A percentile compares a stretch with the other conserved stretches of the same genome.
Evolutionary conservation across 441 rosid species (phyloP).

Genomic region (Bruguiera hainesii): DNA sequence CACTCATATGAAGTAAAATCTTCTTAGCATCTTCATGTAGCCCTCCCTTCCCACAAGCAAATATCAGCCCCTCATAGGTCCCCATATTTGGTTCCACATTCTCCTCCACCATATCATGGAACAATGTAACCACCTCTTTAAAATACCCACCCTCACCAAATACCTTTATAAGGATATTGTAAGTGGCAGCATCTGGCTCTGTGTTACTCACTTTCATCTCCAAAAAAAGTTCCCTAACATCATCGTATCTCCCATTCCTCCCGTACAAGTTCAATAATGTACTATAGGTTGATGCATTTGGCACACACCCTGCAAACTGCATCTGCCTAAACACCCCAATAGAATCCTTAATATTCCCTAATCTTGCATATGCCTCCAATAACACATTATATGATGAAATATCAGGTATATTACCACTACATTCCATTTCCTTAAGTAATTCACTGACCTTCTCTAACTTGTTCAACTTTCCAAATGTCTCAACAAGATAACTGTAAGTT

Average conservation of each 20-base stretch:
- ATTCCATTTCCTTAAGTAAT: constrained; percentile 74
- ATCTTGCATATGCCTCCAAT: constrained; percentile 67
- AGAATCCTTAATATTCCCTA: constrained; percentile 72
- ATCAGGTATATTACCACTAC: constrained; percentile 77
- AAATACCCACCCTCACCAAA: constrained; percentile 98
- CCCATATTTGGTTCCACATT: constrained; percentile 84
- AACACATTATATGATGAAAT: constrained; percentile 74
- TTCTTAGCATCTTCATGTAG: constrained; percentile 75
- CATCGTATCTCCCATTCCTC: constrained; percentile 68
- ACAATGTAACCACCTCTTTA: constrained; percentile 93
- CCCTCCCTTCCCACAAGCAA: constrained; percentile 94
- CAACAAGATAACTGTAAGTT: constrained; percentile 70
- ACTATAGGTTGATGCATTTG: constrained; percentile 71
- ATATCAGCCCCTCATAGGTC: constrained; percentile 85
- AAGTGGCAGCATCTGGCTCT: constrained; percentile 80
- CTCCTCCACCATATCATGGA: constrained; percentile 95
- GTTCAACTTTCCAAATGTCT: constrained; percentile 64
- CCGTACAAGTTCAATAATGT: constrained; percentile 79
- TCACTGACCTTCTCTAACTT: constrained; percentile 67
- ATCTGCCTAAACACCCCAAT: constrained; percentile 81
- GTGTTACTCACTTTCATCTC: constrained; percentile 96
- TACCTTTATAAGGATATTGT: constrained; percentile 76
- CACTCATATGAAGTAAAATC: constrained; percentile 72
- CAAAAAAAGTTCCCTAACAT: constrained; percentile 76
- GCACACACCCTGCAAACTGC: constrained; percentile 74